phyloP scores from a whole-genome alignment of 192 early-diverging fungal genomes.

The Mortierella claussenii region DNA sequence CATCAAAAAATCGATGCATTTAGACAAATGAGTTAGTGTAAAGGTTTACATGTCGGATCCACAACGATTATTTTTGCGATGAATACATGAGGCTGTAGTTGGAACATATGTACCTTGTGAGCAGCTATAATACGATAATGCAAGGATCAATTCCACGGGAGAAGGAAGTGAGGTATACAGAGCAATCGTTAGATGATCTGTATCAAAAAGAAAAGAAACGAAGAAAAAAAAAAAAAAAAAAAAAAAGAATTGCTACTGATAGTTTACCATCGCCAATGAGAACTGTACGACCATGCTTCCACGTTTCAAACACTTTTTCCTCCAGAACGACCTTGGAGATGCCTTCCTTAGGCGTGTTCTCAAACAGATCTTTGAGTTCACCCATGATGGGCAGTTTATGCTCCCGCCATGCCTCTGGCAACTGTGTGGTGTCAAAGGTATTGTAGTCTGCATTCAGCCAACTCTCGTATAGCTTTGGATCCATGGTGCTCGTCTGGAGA shows the following conservation, averaged over 20 bases:
- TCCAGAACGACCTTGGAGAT: constrained; percentile 45
- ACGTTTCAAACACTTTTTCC: constrained; percentile 30
- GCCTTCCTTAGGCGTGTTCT: constrained; percentile 23
- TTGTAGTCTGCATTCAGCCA: constrained; percentile 39
- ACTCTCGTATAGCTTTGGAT: constrained; percentile 12
- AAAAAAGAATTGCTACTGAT: neutral
- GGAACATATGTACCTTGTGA: constrained; percentile 20
- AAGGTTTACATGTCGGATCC: no score
- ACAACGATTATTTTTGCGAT: no score
- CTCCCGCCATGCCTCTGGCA: constrained; percentile 12
- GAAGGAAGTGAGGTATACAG: no score
- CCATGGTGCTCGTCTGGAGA: constrained; percentile 18
- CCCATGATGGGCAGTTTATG: constrained; percentile 42
- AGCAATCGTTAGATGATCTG: no score
- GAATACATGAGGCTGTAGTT: no score
- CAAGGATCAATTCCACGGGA: neutral
- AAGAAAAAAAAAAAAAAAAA: neutral
- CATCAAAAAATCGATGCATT: no score
- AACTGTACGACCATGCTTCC: constrained; percentile 29
- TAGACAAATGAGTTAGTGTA: no score
- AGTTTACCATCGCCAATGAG: constrained; percentile 40
- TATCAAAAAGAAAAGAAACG: neutral
- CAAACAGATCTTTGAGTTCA: constrained; percentile 19
- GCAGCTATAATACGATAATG: constrained; percentile 2
- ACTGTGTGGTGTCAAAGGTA: constrained; percentile 1